phyloP scores from a whole-genome alignment of 768 basidiomycete genomes.

The Epithele typhae region DNA sequence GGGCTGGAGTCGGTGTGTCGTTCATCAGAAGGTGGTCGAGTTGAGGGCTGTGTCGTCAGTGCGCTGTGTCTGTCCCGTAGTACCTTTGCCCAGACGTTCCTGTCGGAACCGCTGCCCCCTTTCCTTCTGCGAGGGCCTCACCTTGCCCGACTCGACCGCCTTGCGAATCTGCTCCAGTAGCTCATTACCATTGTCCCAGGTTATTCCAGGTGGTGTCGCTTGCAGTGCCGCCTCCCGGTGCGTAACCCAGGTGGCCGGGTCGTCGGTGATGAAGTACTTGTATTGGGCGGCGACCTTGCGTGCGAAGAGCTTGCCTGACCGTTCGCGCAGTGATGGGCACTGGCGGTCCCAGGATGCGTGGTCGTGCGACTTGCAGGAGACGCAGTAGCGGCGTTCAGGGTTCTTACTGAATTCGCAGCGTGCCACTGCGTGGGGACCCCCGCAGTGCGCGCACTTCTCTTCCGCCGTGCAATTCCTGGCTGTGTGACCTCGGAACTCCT shows the following conservation, averaged over 20 bases:
- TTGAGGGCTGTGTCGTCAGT: not conserved
- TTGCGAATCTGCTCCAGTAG: not conserved
- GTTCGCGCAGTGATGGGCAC: slow-evolving; percentile 14
- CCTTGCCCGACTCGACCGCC: not conserved
- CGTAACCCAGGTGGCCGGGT: slow-evolving; percentile 11
- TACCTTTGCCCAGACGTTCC: not conserved
- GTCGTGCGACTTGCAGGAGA: slow-evolving; percentile 21
- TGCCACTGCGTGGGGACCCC: slow-evolving; percentile 17
- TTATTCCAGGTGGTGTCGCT: not conserved
- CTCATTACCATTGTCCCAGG: no score
- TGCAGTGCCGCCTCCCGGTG: not conserved
- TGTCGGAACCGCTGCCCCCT: not conserved
- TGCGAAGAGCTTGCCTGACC: not conserved
- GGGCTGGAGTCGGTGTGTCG: no score
- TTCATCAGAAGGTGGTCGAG: not conserved
- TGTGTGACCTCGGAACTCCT: slow-evolving; percentile 13
- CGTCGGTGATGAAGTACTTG: slow-evolving; percentile 3
- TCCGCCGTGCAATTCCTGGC: slow-evolving; percentile 9
- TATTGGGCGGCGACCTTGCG: not conserved
- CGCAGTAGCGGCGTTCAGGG: slow-evolving; percentile 10
- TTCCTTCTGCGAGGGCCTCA: not conserved
- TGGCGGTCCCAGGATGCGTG: slow-evolving; percentile 26
- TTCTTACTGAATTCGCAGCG: slow-evolving; percentile 12
- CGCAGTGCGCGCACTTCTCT: slow-evolving; percentile 17
- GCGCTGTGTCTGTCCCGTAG: not conserved